A percentile compares a stretch with the other conserved stretches of the same genome.
phyloP scores from a whole-genome alignment of 2,329 filamentous ascomycete species.

The Fusarium bulbicola region DNA sequence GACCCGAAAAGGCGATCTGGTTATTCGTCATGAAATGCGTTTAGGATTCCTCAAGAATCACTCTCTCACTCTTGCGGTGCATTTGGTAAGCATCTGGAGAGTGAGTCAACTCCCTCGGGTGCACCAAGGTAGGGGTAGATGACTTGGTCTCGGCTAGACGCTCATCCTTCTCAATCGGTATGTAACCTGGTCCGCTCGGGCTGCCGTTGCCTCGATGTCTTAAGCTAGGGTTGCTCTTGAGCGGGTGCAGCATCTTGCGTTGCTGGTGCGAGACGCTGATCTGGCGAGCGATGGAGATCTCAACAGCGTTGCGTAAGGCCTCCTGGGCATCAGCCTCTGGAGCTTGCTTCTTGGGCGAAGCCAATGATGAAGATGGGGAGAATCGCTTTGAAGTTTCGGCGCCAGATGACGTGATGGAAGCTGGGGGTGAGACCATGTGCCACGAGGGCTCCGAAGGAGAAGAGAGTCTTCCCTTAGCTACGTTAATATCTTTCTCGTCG shows the following conservation, averaged over 20 bases:
- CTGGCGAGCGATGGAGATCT: slow-evolving; percentile 74
- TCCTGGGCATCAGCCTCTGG: slow-evolving; percentile 33
- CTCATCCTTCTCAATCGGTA: slow-evolving; percentile 42
- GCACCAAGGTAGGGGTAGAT: slow-evolving; percentile 58
- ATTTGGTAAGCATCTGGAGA: slow-evolving; percentile 52
- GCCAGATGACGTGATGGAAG: slow-evolving; percentile 43
- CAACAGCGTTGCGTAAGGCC: slow-evolving; percentile 64
- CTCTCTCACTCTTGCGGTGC: slow-evolving; percentile 60
- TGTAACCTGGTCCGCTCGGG: slow-evolving; percentile 20
- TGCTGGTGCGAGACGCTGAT: slow-evolving; percentile 73
- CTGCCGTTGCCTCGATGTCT: slow-evolving; percentile 30
- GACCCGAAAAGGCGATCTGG: background rate
- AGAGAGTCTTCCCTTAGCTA: slow-evolving; percentile 44
- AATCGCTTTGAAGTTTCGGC: slow-evolving; percentile 17
- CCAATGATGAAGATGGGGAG: slow-evolving; percentile 25
- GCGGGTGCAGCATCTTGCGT: slow-evolving; percentile 65
- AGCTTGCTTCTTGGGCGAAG: slow-evolving; percentile 39
- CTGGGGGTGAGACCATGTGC: slow-evolving; percentile 57
- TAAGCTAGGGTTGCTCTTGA: slow-evolving; percentile 51
- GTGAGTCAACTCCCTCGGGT: slow-evolving; percentile 42
- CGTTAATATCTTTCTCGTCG: slow-evolving; percentile 40
- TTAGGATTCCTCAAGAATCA: slow-evolving; percentile 57
- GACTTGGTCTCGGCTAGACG: slow-evolving; percentile 50
- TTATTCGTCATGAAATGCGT: background rate
- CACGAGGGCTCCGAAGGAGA: slow-evolving; percentile 56